Conservation (phyloP, 2,329 filamentous ascomycete genomes). For the Lomentospora prolificans region DNA sequence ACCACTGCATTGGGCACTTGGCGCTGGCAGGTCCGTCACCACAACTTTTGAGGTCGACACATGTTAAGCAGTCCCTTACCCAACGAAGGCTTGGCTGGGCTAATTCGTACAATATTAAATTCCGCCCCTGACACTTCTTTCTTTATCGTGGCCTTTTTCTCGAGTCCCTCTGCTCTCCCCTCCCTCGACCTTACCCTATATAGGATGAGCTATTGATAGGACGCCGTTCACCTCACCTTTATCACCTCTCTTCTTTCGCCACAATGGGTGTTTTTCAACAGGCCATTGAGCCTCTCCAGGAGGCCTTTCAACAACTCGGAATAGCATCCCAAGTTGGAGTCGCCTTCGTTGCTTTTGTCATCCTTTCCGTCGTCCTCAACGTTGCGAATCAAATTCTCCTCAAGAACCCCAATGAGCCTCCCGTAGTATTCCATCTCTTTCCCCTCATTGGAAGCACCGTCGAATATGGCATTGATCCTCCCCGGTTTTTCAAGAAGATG, state of each 20-base stretch:
- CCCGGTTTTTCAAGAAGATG: conserved; percentile 70
- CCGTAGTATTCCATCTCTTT: conserved; percentile 72
- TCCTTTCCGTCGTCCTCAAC: conserved; percentile 61
- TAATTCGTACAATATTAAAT: background rate
- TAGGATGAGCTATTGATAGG: background rate
- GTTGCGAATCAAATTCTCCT: conserved; percentile 70
- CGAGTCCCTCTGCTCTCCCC: background rate
- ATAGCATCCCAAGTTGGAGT: conserved; percentile 20
- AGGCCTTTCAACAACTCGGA: conserved; percentile 38
- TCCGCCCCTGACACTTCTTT: background rate
- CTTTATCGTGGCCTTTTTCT: background rate
- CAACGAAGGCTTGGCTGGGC: background rate
- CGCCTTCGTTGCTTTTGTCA: conserved; percentile 28
- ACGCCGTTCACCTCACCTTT: background rate
- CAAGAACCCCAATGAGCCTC: conserved; percentile 73
- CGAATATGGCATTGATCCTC: conserved; percentile 90
- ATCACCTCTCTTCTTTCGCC: background rate
- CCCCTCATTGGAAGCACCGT: conserved; percentile 84
- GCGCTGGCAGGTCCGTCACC: background rate
- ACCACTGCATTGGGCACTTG: no score
- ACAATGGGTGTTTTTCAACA: conserved; percentile 49
- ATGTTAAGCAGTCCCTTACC: background rate
- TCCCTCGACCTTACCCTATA: background rate
- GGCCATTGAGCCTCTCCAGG: conserved; percentile 30
- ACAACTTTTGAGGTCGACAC: background rate